phyloP scores from a whole-genome alignment of 2,329 filamentous ascomycete species.

The Verticillium nonalfalfae region DNA sequence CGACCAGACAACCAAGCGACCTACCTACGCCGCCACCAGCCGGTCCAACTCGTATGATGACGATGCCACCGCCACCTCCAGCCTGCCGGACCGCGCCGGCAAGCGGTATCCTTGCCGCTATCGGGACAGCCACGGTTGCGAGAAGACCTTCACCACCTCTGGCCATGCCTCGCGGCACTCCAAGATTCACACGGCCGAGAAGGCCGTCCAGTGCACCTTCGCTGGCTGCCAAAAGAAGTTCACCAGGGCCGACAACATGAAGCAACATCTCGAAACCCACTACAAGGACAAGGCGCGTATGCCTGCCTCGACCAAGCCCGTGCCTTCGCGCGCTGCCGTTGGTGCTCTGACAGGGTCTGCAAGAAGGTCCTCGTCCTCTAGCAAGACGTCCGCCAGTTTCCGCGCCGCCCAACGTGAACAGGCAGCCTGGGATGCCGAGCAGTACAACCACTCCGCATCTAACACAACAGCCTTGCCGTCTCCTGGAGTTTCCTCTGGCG shows the following conservation, averaged over 20 bases:
- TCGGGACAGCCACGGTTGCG: constrained; percentile 64
- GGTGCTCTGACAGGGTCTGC: constrained; percentile 17
- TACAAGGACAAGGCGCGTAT: constrained; percentile 54
- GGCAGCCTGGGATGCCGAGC: constrained; percentile 34
- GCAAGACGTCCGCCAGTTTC: constrained; percentile 21
- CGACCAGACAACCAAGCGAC: constrained; percentile 28
- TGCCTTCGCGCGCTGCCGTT: constrained; percentile 18
- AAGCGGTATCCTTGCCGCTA: constrained; percentile 73
- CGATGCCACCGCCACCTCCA: constrained; percentile 35
- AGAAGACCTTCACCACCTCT: constrained; percentile 77
- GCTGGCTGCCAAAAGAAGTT: constrained; percentile 73
- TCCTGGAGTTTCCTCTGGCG: constrained; percentile 21
- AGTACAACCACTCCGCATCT: constrained; percentile 24
- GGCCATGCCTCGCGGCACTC: constrained; percentile 80
- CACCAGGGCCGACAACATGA: constrained; percentile 81
- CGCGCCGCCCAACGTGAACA: constrained; percentile 19
- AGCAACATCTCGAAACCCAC: constrained; percentile 75
- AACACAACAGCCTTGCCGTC: constrained; percentile 26
- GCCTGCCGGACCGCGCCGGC: constrained; percentile 37
- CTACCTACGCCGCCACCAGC: constrained; percentile 34
- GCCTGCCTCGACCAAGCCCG: constrained; percentile 17
- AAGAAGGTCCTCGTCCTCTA: constrained; percentile 22
- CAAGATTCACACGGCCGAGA: constrained; percentile 78
- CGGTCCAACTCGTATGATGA: constrained; percentile 45
- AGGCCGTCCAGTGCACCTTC: constrained; percentile 63